Evolutionary conservation across 2,329 filamentous ascomycete genomes (phyloP), one percentile per base, ranked within the genome.

Genomic region (Chrysosporium keratinophilum): DNA sequence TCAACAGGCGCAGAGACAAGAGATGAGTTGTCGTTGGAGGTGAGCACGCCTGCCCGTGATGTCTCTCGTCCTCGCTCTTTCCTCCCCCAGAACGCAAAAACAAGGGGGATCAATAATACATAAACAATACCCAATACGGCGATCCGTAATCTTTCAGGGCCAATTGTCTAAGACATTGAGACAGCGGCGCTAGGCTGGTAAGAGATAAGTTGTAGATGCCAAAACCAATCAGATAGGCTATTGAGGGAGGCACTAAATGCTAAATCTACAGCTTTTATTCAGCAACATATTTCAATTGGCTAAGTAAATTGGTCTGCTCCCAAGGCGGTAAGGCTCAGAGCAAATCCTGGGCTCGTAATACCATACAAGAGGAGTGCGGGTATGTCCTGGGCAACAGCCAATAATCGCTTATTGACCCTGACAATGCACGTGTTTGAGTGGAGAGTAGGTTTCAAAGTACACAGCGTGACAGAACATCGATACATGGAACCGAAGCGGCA

Each of bases 61-160:
- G 23, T 28, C 23, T 28, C 7, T 28, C 23, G 23, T 28, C 23
- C n/a, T 28, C 23, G 23, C 7, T 28, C 23, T 28, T 28, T 28
- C 23, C 23, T 28, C 23, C 23, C 44, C 44, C 45, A 48, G 44
- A 23, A 23, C 12, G 10, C n/a, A 39, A 50, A 42, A 50, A 50
- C 48, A 50, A 50, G 48, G 48, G 47, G 48, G n/a, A 39, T 31
- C 14, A 23, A 35, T n/a, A n/a, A n/a, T 42, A 50, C 48, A 31
- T 3, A 50, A 39, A 39, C 45, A 48, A 37, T 39, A 39, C 33
- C 23, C 23, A 28, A 28, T 28, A 40, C 37, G 17, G 37, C 10
- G 37, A 19, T 17, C 48, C 17, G 39, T 50, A 41, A 43, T 41
- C 35, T 50, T 50, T 50, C 17, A 15, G 19, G 34, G 15, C 14